Evolutionary conservation across 1,284 basidiomycete genomes (phyloP).

Genomic region (Laetiporus sulphureus): DNA sequence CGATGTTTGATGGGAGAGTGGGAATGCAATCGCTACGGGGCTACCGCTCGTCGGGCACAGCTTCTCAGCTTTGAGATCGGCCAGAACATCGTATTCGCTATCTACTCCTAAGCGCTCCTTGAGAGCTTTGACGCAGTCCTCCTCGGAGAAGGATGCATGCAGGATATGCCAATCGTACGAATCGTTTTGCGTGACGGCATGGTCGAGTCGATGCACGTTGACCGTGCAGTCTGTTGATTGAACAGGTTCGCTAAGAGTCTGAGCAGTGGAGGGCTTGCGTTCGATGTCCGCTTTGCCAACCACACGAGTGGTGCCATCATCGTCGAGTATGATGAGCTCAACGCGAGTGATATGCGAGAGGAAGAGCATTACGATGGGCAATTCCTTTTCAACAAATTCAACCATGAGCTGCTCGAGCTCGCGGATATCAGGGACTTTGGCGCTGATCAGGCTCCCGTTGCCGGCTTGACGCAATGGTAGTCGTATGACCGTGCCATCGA

Average conservation of each 20-base stretch:
- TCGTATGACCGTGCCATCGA: conserved; percentile 36
- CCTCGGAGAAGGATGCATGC: conserved; percentile 18
- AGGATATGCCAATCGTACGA: conserved; percentile 22
- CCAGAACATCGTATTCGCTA: conserved; percentile 13
- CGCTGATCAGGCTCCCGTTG: conserved; percentile 27
- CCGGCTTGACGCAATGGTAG: conserved; percentile 34
- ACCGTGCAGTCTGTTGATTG: too few species aligned
- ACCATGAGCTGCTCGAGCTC: conserved; percentile 32
- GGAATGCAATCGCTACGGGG: conserved; percentile 32
- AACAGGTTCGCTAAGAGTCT: not conserved
- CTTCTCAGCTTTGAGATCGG: conserved; percentile 31
- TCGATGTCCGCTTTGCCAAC: conserved; percentile 13
- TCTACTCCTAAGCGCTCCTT: conserved; percentile 15
- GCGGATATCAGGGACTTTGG: conserved; percentile 21
- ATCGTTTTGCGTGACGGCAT: not conserved
- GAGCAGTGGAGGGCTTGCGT: conserved; percentile 5
- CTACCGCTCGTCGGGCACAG: conserved; percentile 21
- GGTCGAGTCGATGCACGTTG: not conserved
- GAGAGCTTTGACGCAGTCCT: conserved; percentile 20
- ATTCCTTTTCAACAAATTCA: conserved; percentile 36
- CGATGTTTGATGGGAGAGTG: conserved; percentile 5
- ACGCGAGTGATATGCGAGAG: conserved; percentile 32
- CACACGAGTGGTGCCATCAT: conserved; percentile 15
- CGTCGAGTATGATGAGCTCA: conserved; percentile 31
- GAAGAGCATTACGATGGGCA: conserved; percentile 38